phyloP scores from a whole-genome alignment of 2,329 filamentous ascomycete genomes.

The Cladophialophora immunda region DNA sequence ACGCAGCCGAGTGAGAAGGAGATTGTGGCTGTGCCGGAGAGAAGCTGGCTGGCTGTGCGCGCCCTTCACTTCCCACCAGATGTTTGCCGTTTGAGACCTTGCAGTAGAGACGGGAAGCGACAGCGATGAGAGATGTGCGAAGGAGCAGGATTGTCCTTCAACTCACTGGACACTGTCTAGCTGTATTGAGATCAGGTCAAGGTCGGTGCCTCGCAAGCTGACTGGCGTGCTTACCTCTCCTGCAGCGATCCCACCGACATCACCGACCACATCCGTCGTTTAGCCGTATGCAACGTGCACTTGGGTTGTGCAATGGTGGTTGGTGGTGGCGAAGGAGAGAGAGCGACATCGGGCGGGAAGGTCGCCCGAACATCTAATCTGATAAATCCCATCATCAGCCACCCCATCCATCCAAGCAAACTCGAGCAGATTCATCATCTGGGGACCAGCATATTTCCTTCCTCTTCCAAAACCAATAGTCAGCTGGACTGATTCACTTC shows the following conservation, averaged over 20 bases:
- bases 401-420: not conserved
- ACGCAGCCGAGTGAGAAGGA: slow-evolving; percentile 13
- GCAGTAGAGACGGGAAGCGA: not conserved
- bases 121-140: not conserved
- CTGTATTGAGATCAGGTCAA: slow-evolving; percentile 17
- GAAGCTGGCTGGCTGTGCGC: not conserved
- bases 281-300: not conserved
- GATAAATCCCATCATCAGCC: slow-evolving; percentile 16
- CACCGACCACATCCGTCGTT: not conserved
- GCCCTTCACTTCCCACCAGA: not conserved
- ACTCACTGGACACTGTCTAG: not conserved
- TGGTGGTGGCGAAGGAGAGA: not conserved
- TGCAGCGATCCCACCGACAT: not conserved
- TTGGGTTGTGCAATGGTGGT: not conserved
- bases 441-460: not conserved
- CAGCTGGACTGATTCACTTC: slow-evolving; percentile 30
- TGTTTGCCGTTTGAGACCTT: not conserved
- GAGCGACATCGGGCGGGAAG: not conserved
- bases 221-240: slow-evolving; percentile 22
- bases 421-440: slow-evolving; percentile 1
- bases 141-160: not conserved
- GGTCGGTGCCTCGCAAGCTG: slow-evolving; percentile 12
- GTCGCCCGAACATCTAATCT: slow-evolving; percentile 27
- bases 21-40: slow-evolving; percentile 6
- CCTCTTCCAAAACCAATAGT: slow-evolving; percentile 5